Evolutionary conservation across 2,329 filamentous ascomycete genomes (phyloP).

Genomic region (Pyrenophora seminiperda): DNA sequence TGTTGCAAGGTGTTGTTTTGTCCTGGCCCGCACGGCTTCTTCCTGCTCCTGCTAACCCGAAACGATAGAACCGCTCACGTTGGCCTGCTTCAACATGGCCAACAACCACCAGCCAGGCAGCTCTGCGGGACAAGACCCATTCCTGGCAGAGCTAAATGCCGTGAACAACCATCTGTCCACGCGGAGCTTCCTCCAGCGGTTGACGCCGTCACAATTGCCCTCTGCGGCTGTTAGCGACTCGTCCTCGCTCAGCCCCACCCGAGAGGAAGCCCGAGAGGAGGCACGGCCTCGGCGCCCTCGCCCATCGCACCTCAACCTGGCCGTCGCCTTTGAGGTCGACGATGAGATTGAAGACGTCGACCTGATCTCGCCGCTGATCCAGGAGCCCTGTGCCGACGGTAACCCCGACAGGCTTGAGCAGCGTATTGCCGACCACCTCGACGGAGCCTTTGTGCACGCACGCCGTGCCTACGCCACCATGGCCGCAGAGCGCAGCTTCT

Average conservation of each 20-base stretch:
- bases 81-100: constrained; percentile 35
- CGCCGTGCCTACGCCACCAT: constrained; percentile 41
- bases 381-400: constrained; percentile 44
- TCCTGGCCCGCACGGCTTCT: constrained; percentile 19
- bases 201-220: constrained; percentile 46
- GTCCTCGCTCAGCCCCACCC: constrained; percentile 45
- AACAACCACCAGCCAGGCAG: constrained; percentile 28
- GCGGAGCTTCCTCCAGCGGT: constrained; percentile 41
- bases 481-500: constrained; percentile 49
- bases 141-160: constrained; percentile 42
- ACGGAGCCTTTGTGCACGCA: constrained; percentile 36
- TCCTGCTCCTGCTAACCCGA: constrained; percentile 35
- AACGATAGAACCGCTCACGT: constrained; percentile 34
- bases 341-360: constrained; percentile 42
- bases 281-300: constrained; percentile 36
- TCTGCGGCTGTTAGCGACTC: constrained; percentile 47
- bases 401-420: constrained; percentile 30
- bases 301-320: constrained; percentile 42
- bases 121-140: constrained; percentile 34
- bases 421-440: constrained; percentile 34
- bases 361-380: constrained; percentile 40
- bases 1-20: constrained; percentile 38
- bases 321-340: constrained; percentile 34
- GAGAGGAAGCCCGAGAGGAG: constrained; percentile 39
- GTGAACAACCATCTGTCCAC: constrained; percentile 41